Evolutionary conservation across 73 alveolate genomes (phyloP), one percentile per base, ranked within the genome.

Genomic region (Symbiodinium pilosum): DNA sequence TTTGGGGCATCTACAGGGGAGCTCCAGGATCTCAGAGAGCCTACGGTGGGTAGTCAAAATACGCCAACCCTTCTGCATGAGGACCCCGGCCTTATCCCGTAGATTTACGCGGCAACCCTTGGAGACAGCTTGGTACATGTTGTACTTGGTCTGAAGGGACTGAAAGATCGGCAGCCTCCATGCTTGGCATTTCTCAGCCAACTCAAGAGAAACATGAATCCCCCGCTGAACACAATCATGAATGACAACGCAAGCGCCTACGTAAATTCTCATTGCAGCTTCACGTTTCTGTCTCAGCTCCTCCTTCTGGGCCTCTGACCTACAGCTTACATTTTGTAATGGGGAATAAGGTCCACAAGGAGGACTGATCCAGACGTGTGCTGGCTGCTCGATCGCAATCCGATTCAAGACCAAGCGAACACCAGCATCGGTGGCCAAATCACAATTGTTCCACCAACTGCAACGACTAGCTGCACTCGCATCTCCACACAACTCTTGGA

Each of bases 331-430:
- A 4, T 30, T 11, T 21, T 86, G 93, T 40, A 86, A 0, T 0
- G 93, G 93, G 41, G 93, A 86, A 81, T 86, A 86, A 21, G 93
- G 83, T n/a, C 81, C 93, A 9, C 93, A 86, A 5, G 56, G 81
- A 2, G 93, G 77, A 0, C 41, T 32, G 40, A 86, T 0, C 83
- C 81, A 86, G 14, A 86, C 64, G 2, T 44, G 56, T 0, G 39
- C 40, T 16, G 93, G 93, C 1, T 34, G 24, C 40, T 12, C 41
- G 26, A 11, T 9, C 4, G 21, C 93, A 32, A 86, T 51, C 40
- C 32, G 38, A 9, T 51, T 38, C 12, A 86, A 11, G 56, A 47
- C 51, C 3, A n/a, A 38, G 2, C 40, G 12, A 0, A 86, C 43
- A 8, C 93, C 93, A 0, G 18, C 83, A n/a, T 1, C 7, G 38